phyloP scores from a whole-genome alignment of 148 eudicot species.

The Linanthus parryae region DNA sequence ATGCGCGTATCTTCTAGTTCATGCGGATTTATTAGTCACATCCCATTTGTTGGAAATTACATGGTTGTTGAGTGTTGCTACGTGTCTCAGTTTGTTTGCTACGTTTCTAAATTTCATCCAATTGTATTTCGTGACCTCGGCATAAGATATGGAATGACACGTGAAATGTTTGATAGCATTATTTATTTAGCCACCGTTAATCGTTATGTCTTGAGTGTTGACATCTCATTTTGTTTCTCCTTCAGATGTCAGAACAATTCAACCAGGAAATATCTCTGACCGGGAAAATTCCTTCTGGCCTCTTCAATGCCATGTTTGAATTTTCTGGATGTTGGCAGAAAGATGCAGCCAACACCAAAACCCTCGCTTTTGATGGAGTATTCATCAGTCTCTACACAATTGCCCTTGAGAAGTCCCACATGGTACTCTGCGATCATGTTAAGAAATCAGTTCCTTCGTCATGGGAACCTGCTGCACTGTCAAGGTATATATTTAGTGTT shows the following conservation, averaged over 20 bases:
- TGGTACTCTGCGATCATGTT: conserved; percentile 79
- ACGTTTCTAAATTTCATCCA: no score
- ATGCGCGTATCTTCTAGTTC: no score
- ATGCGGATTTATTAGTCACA: no score
- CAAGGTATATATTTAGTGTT: conserved; percentile 45
- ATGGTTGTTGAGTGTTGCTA: no score
- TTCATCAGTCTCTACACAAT: conserved; percentile 77
- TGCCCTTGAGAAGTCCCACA: conserved; percentile 83
- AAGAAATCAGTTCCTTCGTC: conserved; percentile 90
- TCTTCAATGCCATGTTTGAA: conserved; percentile 90
- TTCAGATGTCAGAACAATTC: conserved; percentile 95
- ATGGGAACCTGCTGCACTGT: conserved; percentile 97
- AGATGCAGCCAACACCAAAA: conserved; percentile 87
- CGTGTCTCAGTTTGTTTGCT: no score
- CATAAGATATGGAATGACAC: no score
- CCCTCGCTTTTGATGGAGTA: conserved; percentile 93
- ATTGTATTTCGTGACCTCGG: no score
- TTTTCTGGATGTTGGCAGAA: conserved; percentile 94
- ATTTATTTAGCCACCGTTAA: neutral
- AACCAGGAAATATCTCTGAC: conserved; percentile 89
- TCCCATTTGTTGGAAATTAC: no score
- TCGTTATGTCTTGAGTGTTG: neutral
- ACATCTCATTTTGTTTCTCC: conserved; percentile 4
- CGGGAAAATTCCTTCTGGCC: conserved; percentile 96
- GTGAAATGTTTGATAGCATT: neutral